Percentiles rank a stretch among this genome's conserved stretches.
phyloP scores from a whole-genome alignment of 306 rosid genomes.

The Senna siamea region DNA sequence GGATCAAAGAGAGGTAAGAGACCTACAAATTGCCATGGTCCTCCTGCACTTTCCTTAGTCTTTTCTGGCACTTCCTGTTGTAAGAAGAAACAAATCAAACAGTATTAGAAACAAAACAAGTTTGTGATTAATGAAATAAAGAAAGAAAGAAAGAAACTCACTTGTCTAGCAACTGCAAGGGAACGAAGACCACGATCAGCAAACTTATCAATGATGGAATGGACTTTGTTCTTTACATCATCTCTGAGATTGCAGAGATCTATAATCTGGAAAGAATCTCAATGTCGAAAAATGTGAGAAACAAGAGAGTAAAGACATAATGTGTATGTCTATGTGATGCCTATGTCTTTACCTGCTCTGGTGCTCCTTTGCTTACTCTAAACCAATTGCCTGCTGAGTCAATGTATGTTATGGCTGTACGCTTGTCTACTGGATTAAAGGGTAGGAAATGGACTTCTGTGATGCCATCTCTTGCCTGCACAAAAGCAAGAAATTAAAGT shows the following conservation, averaged over 20 bases:
- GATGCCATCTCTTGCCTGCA: constrained; percentile 82
- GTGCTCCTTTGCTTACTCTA: constrained; percentile 93
- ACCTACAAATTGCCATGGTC: constrained; percentile 81
- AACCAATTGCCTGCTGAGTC: constrained; percentile 74
- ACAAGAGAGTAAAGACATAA: background rate
- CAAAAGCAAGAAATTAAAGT: background rate
- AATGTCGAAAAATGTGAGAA: constrained; percentile 17
- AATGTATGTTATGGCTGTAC: constrained; percentile 86
- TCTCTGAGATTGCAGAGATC: constrained; percentile 72
- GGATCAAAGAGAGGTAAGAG: constrained; percentile 95
- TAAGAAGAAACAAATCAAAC: background rate
- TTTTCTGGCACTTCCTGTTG: constrained; percentile 71
- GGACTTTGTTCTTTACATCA: constrained; percentile 64
- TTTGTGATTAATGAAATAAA: background rate
- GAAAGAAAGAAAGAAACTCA: constrained; percentile 12
- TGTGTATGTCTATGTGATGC: too few relatives aligned
- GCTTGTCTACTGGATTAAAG: constrained; percentile 92
- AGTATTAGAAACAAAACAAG: too few relatives aligned
- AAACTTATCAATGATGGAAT: constrained; percentile 77
- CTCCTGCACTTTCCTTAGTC: constrained; percentile 73
- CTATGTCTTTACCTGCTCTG: constrained; percentile 90
- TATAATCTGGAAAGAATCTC: constrained; percentile 60
- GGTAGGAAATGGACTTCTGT: constrained; percentile 85
- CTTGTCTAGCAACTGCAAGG: constrained; percentile 74
- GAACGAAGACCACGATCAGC: constrained; percentile 95